These are phyloP conservation scores for Kurtzmaniella quercitrusa DNA, from an alignment of 1,139 yeast genomes.

Conservation along the genomic window DNA sequence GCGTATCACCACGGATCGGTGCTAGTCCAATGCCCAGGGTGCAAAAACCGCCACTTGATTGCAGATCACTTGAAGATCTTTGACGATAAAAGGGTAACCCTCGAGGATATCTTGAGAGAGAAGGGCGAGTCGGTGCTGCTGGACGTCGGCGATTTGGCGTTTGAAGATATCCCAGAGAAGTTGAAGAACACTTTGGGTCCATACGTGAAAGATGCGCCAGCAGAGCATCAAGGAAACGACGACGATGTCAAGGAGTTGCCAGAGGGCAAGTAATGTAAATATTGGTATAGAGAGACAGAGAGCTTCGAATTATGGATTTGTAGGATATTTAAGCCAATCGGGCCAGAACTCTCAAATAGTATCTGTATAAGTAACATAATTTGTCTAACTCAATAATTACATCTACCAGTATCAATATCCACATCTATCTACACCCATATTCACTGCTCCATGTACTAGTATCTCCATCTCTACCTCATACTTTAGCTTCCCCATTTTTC, in stretches of 20 bases:
- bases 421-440: too few relatives aligned
- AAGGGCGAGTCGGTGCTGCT: conserved; percentile 73
- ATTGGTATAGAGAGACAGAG: too few relatives aligned
- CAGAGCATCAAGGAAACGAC: conserved; percentile 20
- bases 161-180: conserved; percentile 71
- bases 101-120: conserved; percentile 74
- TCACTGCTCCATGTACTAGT: too few relatives aligned
- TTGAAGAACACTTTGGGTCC: conserved; percentile 53
- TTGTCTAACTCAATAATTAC: not conserved
- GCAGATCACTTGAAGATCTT: conserved; percentile 90
- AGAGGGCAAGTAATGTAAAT: conserved; percentile 6
- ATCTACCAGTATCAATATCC: not conserved
- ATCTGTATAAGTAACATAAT: too few relatives aligned
- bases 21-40: conserved; percentile 86
- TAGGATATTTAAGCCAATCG: too few relatives aligned
- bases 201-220: conserved; percentile 63
- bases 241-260: conserved; percentile 14
- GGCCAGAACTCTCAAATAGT: too few relatives aligned
- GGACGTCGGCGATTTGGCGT: conserved; percentile 57
- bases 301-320: not conserved
- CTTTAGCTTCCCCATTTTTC: not conserved
- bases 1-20: conserved; percentile 88
- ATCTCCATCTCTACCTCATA: too few relatives aligned
- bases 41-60: conserved; percentile 82
- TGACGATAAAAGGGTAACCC: conserved; percentile 65